Conservation (phyloP, 73 alveolate species). For the Tetrahymena malaccensis region DNA sequence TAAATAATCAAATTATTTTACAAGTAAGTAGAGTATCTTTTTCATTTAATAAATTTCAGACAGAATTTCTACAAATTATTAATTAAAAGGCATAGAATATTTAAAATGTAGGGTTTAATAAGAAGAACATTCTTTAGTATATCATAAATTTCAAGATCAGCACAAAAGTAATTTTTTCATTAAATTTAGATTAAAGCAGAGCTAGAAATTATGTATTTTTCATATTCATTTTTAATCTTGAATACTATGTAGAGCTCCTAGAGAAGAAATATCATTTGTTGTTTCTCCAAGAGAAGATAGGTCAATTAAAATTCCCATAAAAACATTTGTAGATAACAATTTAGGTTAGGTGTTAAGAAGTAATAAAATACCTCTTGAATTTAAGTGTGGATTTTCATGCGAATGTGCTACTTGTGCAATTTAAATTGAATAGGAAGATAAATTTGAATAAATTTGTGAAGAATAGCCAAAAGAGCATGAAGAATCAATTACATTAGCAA, state of each 20-base stretch:
- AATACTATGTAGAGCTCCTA: background rate
- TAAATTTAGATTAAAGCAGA: background rate
- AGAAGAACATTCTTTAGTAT: background rate
- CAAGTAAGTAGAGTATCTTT: background rate
- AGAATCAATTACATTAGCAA: background rate
- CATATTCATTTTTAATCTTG: background rate
- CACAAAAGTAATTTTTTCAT: background rate
- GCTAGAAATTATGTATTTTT: background rate
- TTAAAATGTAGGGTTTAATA: background rate
- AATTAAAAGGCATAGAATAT: background rate
- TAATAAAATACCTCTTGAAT: background rate
- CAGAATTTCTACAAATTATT: background rate
- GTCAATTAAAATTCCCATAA: background rate
- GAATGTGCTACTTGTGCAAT: background rate
- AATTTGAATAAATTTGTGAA: background rate
- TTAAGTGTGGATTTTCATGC: background rate
- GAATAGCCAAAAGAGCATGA: background rate
- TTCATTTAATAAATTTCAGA: background rate
- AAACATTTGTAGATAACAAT: background rate
- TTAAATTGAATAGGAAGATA: background rate
- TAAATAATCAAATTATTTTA: background rate
- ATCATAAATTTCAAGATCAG: background rate
- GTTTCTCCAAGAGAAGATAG: background rate
- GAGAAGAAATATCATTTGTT: background rate
- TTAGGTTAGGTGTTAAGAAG: background rate